Evolutionary conservation across 495 filamentous ascomycete species (phyloP).

Genomic region (Talaromyces nanjingensis): DNA sequence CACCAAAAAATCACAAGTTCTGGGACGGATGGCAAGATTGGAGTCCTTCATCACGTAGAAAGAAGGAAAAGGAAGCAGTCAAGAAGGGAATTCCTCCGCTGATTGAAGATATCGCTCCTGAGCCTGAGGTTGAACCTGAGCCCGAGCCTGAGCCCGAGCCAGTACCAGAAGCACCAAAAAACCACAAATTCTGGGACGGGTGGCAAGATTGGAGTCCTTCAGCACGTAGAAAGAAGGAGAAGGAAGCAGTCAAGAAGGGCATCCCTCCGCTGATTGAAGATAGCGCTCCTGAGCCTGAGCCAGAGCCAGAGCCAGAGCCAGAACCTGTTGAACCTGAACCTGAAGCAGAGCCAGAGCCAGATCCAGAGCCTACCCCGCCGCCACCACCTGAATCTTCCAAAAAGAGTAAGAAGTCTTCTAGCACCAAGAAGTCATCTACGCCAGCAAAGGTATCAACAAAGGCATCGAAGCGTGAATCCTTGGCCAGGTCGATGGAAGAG

Average conservation of each 20-base stretch:
- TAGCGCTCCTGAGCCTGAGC: background rate
- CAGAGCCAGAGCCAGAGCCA: background rate
- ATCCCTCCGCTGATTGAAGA: slow-evolving; percentile 11
- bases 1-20: slow-evolving; percentile 13
- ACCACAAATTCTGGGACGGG: slow-evolving; percentile 14
- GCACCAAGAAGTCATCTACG: slow-evolving; percentile 24
- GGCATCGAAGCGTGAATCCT: slow-evolving; percentile 16
- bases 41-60: slow-evolving; percentile 2
- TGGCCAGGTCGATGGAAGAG: slow-evolving; percentile 11
- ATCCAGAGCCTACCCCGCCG: slow-evolving; percentile 11
- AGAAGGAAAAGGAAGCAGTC: slow-evolving; percentile 15
- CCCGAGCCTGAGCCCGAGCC: slow-evolving; percentile 10
- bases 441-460: slow-evolving; percentile 13
- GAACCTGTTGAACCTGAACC: slow-evolving; percentile 13
- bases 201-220: slow-evolving; percentile 4
- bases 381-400: slow-evolving; percentile 22
- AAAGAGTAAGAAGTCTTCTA: slow-evolving; percentile 14
- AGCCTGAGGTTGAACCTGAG: slow-evolving; percentile 19
- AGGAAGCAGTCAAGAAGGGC: slow-evolving; percentile 10
- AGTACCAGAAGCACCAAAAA: slow-evolving; percentile 10
- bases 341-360: slow-evolving; percentile 9
- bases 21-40: slow-evolving; percentile 2
- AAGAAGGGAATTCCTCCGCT: slow-evolving; percentile 10
- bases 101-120: slow-evolving; percentile 10
- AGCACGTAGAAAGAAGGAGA: slow-evolving; percentile 11